Evolutionary conservation across 495 filamentous ascomycete species (phyloP).

Genomic region (Aspergillus kassunensis): DNA sequence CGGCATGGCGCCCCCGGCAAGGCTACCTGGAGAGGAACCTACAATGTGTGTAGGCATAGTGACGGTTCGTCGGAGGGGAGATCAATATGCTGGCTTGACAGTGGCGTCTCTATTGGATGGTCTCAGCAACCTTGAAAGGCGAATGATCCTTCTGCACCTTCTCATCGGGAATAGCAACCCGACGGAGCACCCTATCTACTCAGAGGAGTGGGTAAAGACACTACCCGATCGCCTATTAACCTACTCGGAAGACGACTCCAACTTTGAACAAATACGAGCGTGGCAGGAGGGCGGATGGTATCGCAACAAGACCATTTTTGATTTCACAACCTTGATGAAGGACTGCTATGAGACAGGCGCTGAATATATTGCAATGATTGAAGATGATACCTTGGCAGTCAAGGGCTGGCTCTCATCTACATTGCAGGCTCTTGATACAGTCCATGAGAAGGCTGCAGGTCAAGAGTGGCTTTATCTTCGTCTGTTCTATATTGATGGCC

Average conservation of each 20-base stretch:
- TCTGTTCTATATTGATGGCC: slow-evolving; percentile 15
- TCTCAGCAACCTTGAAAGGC: slow-evolving; percentile 34
- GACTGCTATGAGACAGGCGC: slow-evolving; percentile 18
- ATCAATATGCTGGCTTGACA: slow-evolving; percentile 37
- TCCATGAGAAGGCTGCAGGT: neutral
- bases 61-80: slow-evolving; percentile 13
- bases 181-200: slow-evolving; percentile 11
- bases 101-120: slow-evolving; percentile 45
- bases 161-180: slow-evolving; percentile 48
- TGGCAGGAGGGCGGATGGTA: slow-evolving; percentile 28
- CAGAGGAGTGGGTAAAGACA: slow-evolving; percentile 17
- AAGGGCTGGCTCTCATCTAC: slow-evolving; percentile 17
- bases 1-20: neutral
- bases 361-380: slow-evolving; percentile 16
- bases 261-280: slow-evolving; percentile 36
- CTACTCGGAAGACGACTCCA: slow-evolving; percentile 32
- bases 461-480: slow-evolving; percentile 16
- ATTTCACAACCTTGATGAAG: slow-evolving; percentile 15
- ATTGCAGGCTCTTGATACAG: slow-evolving; percentile 6
- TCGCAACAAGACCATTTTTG: slow-evolving; percentile 18
- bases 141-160: slow-evolving; percentile 21
- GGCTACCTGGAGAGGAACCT: neutral
- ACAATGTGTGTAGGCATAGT: slow-evolving; percentile 18
- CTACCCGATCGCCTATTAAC: slow-evolving; percentile 14
- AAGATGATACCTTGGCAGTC: slow-evolving; percentile 18